Base-by-base conservation (phyloP, 768 basidiomycete species). In the Phylloporus rhodoxanthus region DNA sequence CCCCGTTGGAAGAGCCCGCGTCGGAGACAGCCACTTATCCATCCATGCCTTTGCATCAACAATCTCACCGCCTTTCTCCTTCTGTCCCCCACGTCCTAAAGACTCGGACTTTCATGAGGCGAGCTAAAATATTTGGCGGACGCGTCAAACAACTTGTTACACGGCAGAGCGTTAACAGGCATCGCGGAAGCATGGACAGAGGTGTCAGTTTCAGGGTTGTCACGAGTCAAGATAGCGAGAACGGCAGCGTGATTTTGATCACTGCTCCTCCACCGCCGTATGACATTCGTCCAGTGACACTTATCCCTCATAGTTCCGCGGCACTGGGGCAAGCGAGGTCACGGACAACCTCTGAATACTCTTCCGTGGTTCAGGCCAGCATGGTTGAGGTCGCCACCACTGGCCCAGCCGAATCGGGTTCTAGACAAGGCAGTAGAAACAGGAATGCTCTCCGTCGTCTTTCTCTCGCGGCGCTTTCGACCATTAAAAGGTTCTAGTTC, bases 391-490 rank as follows among this genome's bases (percentile, higher is more conserved):
- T 33, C 41, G 34, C 38, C 26, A 46, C 54, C 15, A 34, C 29
- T 6, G 47, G 42, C 11, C 33, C 49, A 20, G 34, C 52, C n/a
- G 58, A 54, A 29, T 45, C 47, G 30, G 45, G 44, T 43, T 48
- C 48, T 20, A 49, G 63, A 47, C 57, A 43, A 36, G 53, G 53
- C 28, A 34, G 54, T 20, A 43, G 47, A 43, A 58, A 39, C 26
- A 55, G 65, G 33, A 60, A 47, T 37, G 20, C 65, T 17, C 55
- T 65, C 4, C 63, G 61, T 32, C 65, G 65, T 45, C 53, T 67
- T 51, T 68, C 67, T 32, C 50, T 67, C 21, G 67, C 58, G 10
- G 58, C 67, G 2, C 63, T 65, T 48, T 68, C 64, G 26, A 61
- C 64, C n/a, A 54, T 60, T 9, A 65, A 63, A 48, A 53, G 49